These are phyloP conservation scores for Aspergillus transmontanensis DNA, from an alignment of 2,329 filamentous ascomycete genomes.

Conservation along the genomic window DNA sequence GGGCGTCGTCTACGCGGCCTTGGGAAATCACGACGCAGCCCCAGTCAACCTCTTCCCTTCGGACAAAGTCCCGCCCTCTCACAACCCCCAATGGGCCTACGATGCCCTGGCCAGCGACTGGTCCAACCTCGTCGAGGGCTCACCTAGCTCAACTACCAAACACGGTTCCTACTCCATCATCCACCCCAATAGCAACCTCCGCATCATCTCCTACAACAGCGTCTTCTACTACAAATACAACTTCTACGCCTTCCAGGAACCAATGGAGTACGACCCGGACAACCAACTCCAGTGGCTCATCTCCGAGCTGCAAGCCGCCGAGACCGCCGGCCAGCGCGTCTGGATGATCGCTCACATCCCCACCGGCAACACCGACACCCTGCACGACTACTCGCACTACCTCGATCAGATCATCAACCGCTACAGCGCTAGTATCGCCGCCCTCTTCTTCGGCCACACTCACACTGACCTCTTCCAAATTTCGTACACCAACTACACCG, in stretches of 20 bases:
- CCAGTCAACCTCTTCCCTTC: constrained; percentile 57
- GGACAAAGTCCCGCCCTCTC: constrained; percentile 36
- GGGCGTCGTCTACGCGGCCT: constrained; percentile 54
- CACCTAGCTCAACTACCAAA: background rate
- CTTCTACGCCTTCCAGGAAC: constrained; percentile 57
- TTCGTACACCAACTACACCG: constrained; percentile 53
- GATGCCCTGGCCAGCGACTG: constrained; percentile 51
- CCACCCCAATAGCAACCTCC: constrained; percentile 48
- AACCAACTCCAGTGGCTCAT: constrained; percentile 59
- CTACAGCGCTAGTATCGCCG: constrained; percentile 57
- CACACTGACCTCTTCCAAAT: constrained; percentile 61
- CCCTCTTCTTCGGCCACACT: constrained; percentile 61
- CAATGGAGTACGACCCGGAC: constrained; percentile 55
- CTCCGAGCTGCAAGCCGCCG: constrained; percentile 55
- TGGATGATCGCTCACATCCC: constrained; percentile 64
- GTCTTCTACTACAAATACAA: constrained; percentile 63
- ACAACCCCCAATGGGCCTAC: constrained; percentile 57
- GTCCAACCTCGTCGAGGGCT: constrained; percentile 46
- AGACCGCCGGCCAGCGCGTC: constrained; percentile 55
- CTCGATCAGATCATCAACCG: constrained; percentile 58
- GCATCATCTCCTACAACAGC: constrained; percentile 62
- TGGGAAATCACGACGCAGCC: constrained; percentile 61
- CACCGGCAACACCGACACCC: constrained; percentile 52
- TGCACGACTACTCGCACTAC: constrained; percentile 57
- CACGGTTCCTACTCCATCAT: constrained; percentile 36